A percentile compares a stretch with the other conserved stretches of the same genome.
Conservation (phyloP, 2,329 filamentous ascomycete species). For the Fusarium praegraminearum region DNA sequence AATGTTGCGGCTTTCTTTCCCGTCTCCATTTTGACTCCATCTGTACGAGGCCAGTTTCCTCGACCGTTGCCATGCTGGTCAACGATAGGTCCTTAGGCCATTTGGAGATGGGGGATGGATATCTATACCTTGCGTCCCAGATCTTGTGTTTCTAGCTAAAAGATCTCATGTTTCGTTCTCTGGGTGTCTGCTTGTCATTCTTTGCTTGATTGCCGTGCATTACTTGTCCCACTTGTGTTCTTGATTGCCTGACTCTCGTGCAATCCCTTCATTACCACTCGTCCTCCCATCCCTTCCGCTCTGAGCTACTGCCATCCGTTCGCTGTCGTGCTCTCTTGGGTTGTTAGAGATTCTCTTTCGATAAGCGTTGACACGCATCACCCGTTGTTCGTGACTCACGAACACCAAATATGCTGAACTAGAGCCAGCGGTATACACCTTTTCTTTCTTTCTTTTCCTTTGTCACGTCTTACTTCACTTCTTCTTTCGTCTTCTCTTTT, state of each 20-base stretch:
- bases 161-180: constrained; percentile 40
- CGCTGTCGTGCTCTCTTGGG: constrained; percentile 40
- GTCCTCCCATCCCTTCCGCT: constrained; percentile 38
- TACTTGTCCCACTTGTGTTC: constrained; percentile 35
- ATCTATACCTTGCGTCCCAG: constrained; percentile 35
- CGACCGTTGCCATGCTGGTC: constrained; percentile 31
- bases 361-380: constrained; percentile 34
- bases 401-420: constrained; percentile 43
- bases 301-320: constrained; percentile 25
- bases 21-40: constrained; percentile 23
- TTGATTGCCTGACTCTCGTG: constrained; percentile 40
- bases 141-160: constrained; percentile 37
- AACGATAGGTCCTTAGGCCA: constrained; percentile 41
- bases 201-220: constrained; percentile 33
- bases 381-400: constrained; percentile 46
- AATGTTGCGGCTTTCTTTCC: constrained; percentile 18
- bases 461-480: constrained; percentile 16
- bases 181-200: constrained; percentile 36
- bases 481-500: constrained; percentile 25
- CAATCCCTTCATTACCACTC: constrained; percentile 42
- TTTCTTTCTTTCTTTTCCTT: constrained; percentile 38
- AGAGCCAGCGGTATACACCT: constrained; percentile 36
- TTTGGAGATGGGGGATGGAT: constrained; percentile 15
- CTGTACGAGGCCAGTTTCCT: constrained; percentile 43
- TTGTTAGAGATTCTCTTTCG: constrained; percentile 25